Percentiles rank a stretch among this genome's conserved stretches.
Evolutionary conservation across 169 alveolate genomes (phyloP).

Genomic region (Plasmodium reichenowi): DNA sequence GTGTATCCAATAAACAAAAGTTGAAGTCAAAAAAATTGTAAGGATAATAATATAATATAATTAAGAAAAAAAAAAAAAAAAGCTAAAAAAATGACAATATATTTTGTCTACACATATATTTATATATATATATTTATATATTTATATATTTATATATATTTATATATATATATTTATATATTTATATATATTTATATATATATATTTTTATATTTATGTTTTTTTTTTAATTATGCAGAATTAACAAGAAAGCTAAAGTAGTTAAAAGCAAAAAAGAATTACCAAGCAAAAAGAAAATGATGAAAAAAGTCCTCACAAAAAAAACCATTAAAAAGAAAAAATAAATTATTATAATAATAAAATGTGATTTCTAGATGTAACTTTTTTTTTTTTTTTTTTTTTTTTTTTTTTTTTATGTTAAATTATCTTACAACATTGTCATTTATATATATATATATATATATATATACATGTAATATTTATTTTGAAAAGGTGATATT

Average conservation of each 20-base stretch:
- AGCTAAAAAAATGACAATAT: not conserved
- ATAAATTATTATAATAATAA: not conserved
- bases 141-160: no score
- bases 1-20: not conserved
- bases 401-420: no score
- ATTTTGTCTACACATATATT: not conserved
- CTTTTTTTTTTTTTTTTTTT: no score
- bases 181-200: not conserved
- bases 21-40: slow-evolving; percentile 59
- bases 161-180: not conserved
- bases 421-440: no score
- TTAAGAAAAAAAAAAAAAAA: not conserved
- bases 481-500: no score
- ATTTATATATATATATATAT: no score
- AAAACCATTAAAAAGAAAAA: not conserved
- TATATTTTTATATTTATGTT: not conserved
- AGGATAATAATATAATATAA: not conserved
- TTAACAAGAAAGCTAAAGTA: slow-evolving; percentile 1
- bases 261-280: not conserved
- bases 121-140: not conserved
- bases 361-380: no score
- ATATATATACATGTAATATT: no score
- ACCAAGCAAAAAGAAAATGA: slow-evolving; percentile 1
- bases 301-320: not conserved
- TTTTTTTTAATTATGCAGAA: not conserved